Evolutionary conservation across 257 asterid species (phyloP), one percentile per base, ranked within the genome.

Genomic region (Solanum infundibuliforme): DNA sequence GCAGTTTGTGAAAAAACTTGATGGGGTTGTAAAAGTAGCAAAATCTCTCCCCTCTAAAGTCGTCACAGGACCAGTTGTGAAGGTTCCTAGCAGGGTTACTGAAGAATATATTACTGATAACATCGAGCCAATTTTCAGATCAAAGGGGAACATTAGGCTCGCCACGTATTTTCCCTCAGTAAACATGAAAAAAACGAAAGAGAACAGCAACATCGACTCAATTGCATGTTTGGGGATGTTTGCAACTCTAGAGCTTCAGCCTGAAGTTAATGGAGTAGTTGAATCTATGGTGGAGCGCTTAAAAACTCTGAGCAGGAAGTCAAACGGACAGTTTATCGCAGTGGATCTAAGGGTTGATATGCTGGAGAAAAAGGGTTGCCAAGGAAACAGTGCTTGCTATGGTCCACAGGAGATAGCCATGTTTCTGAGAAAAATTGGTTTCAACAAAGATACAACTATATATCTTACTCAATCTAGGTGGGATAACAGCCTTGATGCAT

Each of bases 151-250:
- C 93, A 79, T 96, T 83, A 92, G 99, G 90, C 93, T 97, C 18
- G 98, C 92, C 14, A 93, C 99, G 29, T 95, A 94, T 91, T 97
- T 97, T 91, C 98, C 98, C 46, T 95, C 97, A 4, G 95, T 94
- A 89, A 95, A 95, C 94, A 95, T 95, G 99, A 97, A 95, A 90
- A 95, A 93, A 86, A 91, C 87, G 1, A 91, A 91, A 88, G 96
- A 91, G 90, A 90, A 74, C 58, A 93, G 90, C 87, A 94, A 89
- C 73, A 84, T 93, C 27, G 93, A 95, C 88, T 92, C 98, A 25
- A 87, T 93, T 89, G 95, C 98, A 39, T 97, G 99, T 90, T 90
- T 97, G 91, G 98, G 95, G 91, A 97, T 95, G 99, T 97, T 95
- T 94, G 99, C 93, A 83, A 90, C 96, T 21, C 89, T 97, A 76